Base-by-base conservation (phyloP, 2,329 filamentous ascomycete genomes). In the Penicillium sp. region DNA sequence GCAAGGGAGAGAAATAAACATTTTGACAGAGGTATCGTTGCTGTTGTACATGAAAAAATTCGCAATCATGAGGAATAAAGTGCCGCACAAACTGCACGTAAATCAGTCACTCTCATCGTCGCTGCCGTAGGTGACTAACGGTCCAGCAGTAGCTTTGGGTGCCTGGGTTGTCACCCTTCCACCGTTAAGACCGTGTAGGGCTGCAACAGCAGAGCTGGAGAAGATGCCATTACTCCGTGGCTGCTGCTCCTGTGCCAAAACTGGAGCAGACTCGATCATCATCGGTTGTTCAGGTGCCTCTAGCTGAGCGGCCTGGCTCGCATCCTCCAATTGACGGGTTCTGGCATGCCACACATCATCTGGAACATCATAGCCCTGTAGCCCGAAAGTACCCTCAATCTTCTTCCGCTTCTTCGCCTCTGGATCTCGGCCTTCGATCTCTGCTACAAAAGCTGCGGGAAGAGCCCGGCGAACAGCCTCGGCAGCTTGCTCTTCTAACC, bases 401-500 rank as follows among this genome's bases (percentile, higher is more conserved):
- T 91, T 95, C 74, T 93, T 86, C 68, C 92, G 82, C 79, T 97
- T 97, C 70, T 87, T 84, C 40, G 92, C 89, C 66, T 92, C 91
- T 0, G 90, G 90, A 64, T 96, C 91, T 50, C 90, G 85, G 16
- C 94, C 94, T 73, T 99, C 94, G 47, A 99, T 87, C 78, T 99
- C 92, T 0, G 92, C 91, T 0, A 99, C 87, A 63, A 94, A 97
- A 29, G 92, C 91, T 0, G 89, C 91, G 0, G 94, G 94, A 5
- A 99, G 79, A 0, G 94, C 93, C 63, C 89, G 83, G 19, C 94
- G 82, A 56, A 99, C 91, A 1, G 94, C 95, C 68, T 97, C 94
- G 0, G 94, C 94, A 2, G 94, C 94, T 73, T 99, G 94, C 71
- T 99, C 94, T 72, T 99, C 94, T 59, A 99, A 88, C 40, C 88